These are phyloP conservation scores for Venturia carpophila DNA, from an alignment of 2,329 filamentous ascomycete genomes.

Conservation along the genomic window DNA sequence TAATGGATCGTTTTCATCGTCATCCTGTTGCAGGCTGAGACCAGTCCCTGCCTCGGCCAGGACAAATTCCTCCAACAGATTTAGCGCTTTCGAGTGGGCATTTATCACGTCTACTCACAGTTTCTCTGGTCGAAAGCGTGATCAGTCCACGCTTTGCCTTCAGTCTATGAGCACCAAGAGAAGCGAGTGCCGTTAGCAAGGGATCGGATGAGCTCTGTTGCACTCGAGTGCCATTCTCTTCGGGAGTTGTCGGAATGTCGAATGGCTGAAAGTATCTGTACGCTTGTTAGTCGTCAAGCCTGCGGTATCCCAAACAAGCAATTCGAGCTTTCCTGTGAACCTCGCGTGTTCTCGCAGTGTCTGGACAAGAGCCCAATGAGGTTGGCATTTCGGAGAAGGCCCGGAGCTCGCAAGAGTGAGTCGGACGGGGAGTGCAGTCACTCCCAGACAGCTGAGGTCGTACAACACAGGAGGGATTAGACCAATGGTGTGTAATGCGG, in stretches of 20 bases:
- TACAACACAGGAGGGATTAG: neutral
- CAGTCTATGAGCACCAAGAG: neutral
- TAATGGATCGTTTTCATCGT: slow-evolving; percentile 11
- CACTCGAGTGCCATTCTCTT: neutral
- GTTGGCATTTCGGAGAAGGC: slow-evolving; percentile 6
- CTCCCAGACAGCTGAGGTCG: neutral
- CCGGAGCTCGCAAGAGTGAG: neutral
- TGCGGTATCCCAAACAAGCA: neutral
- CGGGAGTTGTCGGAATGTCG: neutral
- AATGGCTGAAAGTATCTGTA: slow-evolving; percentile 8
- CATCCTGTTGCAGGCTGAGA: slow-evolving; percentile 9
- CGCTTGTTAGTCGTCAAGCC: neutral
- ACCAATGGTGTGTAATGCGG: neutral
- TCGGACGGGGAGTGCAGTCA: neutral
- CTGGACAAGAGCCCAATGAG: neutral
- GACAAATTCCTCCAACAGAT: neutral
- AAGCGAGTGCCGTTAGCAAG: slow-evolving; percentile 26
- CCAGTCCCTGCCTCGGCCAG: slow-evolving; percentile 7
- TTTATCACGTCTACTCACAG: neutral
- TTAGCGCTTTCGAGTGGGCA: neutral
- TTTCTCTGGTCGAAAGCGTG: slow-evolving; percentile 14
- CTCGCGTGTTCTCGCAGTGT: slow-evolving; percentile 2
- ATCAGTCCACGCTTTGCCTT: slow-evolving; percentile 14
- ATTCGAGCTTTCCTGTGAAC: neutral
- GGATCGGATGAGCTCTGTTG: slow-evolving; percentile 24